Evolutionary conservation across 2,329 filamentous ascomycete genomes (phyloP).

Genomic region (Calonectria honghensis): DNA sequence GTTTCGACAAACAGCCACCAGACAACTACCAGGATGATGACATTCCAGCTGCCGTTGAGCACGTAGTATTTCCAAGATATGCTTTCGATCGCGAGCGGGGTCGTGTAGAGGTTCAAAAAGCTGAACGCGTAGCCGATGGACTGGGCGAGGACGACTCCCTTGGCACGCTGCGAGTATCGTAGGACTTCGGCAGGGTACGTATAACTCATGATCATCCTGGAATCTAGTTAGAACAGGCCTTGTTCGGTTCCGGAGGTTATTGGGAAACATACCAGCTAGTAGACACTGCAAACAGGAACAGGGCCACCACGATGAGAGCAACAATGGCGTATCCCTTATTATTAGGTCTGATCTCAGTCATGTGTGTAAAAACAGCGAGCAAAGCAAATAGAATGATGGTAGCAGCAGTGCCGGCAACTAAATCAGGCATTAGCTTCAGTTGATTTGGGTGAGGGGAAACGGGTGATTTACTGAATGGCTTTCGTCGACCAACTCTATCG

Average conservation of each 20-base stretch:
- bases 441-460: background rate
- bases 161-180: conserved; percentile 37
- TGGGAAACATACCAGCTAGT: conserved; percentile 32
- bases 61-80: conserved; percentile 35
- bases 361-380: conserved; percentile 26
- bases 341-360: conserved; percentile 5
- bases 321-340: conserved; percentile 35
- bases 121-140: conserved; percentile 37
- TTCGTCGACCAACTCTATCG: conserved; percentile 33
- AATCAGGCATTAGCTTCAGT: background rate
- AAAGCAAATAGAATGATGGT: conserved; percentile 13
- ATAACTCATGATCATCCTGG: conserved; percentile 33
- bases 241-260: too few species aligned
- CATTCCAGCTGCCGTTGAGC: conserved; percentile 38
- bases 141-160: conserved; percentile 36
- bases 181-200: conserved; percentile 36
- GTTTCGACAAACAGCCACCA: conserved; percentile 37
- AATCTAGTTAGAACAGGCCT: background rate
- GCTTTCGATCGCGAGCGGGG: conserved; percentile 33
- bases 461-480: conserved; percentile 30
- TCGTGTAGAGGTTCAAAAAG: conserved; percentile 39
- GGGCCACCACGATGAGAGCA: conserved; percentile 31
- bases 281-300: conserved; percentile 34
- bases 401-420: conserved; percentile 20
- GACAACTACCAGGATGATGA: conserved; percentile 30